Percentiles rank a stretch among this genome's conserved stretches.
Evolutionary conservation across 352 stramenopile species (phyloP).

Genomic region (Globisporangium cylindrosporum): DNA sequence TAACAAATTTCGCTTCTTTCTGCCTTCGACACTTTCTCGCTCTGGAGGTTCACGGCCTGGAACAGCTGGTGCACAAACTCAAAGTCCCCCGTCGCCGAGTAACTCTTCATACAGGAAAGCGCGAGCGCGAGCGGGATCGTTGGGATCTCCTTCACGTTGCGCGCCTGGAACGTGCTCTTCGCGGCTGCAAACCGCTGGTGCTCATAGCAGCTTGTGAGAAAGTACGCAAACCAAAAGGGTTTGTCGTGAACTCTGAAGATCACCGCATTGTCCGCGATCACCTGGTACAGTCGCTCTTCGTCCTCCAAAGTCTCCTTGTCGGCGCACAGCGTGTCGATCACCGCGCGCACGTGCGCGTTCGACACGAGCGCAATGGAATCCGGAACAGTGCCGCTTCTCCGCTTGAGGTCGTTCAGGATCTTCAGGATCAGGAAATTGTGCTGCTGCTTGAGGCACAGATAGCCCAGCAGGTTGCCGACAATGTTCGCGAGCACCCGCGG

Average conservation of each 20-base stretch:
- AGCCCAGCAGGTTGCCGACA: conserved; percentile 7
- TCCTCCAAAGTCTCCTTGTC: background rate
- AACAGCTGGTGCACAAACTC: conserved; percentile 10
- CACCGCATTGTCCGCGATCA: background rate
- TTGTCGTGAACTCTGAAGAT: conserved; percentile 5
- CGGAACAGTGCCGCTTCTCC: background rate
- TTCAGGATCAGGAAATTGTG: conserved; percentile 3
- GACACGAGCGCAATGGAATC: background rate
- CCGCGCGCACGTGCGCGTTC: conserved; percentile 8
- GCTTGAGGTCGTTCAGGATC: conserved; percentile 13
- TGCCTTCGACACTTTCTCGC: background rate
- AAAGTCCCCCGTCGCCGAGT: background rate
- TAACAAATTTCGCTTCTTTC: conserved; percentile 1
- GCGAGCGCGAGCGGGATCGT: conserved; percentile 11
- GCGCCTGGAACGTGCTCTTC: conserved; percentile 8
- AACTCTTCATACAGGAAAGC: conserved; percentile 8
- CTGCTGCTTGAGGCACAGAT: background rate
- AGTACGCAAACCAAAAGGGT: conserved; percentile 13
- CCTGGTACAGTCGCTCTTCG: conserved; percentile 5
- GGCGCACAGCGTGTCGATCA: conserved; percentile 15
- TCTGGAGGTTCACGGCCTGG: conserved; percentile 1
- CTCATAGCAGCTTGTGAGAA: conserved; percentile 5
- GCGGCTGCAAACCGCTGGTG: conserved; percentile 11
- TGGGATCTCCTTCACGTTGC: conserved; percentile 2
- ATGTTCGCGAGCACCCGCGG: background rate